These are phyloP conservation scores for Flaveria sonorensis DNA, from an alignment of 129 eudicot species.

Conservation along the genomic window DNA sequence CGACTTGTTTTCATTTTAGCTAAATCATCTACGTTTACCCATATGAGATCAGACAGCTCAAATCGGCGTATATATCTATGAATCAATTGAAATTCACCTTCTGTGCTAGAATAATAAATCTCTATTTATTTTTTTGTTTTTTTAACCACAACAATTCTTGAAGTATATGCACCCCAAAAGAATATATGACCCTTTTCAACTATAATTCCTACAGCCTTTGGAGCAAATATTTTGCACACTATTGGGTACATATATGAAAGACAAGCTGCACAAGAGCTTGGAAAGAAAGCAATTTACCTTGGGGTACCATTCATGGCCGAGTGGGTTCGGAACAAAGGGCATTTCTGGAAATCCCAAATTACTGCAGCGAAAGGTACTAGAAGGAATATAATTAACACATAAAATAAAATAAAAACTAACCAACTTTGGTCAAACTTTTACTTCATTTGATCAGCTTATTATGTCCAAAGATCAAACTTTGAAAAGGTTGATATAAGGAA, in stretches of 20 bases:
- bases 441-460: neutral
- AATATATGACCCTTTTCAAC: constrained; percentile 5
- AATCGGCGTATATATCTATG: neutral
- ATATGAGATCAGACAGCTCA: neutral
- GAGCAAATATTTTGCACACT: constrained; percentile 76
- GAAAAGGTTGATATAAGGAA: neutral
- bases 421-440: neutral
- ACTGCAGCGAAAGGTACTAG: constrained; percentile 90
- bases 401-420: neutral
- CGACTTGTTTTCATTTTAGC: neutral
- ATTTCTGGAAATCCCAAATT: constrained; percentile 89
- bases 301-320: constrained; percentile 98
- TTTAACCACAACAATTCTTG: neutral
- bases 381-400: neutral
- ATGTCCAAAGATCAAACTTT: neutral
- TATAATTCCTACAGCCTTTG: constrained; percentile 63
- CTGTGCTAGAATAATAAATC: neutral
- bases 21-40: neutral
- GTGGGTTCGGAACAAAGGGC: constrained; percentile 97
- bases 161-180: neutral
- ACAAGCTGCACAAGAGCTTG: constrained; percentile 95
- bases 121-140: neutral
- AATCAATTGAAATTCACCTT: neutral
- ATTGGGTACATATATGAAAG: constrained; percentile 95
- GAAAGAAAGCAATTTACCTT: constrained; percentile 85